A percentile compares a stretch with the other conserved stretches of the same genome.
Conservation (phyloP, 352 stramenopile species). For the Pythium insidiosum region DNA sequence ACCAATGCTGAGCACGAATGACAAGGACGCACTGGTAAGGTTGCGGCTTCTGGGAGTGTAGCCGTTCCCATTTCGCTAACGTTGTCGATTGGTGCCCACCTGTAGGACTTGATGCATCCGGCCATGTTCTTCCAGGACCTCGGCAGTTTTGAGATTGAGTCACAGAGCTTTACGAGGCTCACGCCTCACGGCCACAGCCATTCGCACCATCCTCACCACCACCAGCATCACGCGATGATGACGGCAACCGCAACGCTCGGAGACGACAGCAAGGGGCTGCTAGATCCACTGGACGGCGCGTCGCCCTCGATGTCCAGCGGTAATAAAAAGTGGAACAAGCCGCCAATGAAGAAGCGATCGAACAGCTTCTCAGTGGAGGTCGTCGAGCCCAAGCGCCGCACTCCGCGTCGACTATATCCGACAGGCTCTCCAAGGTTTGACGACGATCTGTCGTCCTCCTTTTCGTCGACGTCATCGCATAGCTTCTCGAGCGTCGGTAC, state of each 20-base stretch:
- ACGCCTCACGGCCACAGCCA: conserved; percentile 19
- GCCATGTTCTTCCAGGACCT: conserved; percentile 53
- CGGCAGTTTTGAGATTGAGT: conserved; percentile 63
- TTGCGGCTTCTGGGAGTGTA: neutral
- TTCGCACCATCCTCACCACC: no score
- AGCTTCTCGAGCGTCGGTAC: conserved; percentile 57
- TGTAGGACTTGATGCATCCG: conserved; percentile 21
- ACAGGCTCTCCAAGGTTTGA: conserved; percentile 41
- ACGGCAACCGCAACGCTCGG: conserved; percentile 1
- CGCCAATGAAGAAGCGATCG: conserved; percentile 55
- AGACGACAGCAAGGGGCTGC: neutral
- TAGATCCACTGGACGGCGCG: no score
- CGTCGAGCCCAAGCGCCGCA: conserved; percentile 50
- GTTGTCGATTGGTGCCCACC: neutral
- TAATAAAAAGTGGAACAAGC: conserved; percentile 21
- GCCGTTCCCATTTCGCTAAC: no score
- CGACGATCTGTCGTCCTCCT: conserved; percentile 34
- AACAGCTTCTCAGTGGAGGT: conserved; percentile 45
- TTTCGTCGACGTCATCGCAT: conserved; percentile 16
- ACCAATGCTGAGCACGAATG: neutral
- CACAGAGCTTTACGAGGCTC: conserved; percentile 46
- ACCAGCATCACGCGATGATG: neutral
- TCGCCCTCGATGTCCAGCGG: no score
- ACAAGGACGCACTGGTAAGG: conserved; percentile 16
- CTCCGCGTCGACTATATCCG: conserved; percentile 49